Conservation (phyloP, 441 rosid genomes). For the Erodium texanum region DNA sequence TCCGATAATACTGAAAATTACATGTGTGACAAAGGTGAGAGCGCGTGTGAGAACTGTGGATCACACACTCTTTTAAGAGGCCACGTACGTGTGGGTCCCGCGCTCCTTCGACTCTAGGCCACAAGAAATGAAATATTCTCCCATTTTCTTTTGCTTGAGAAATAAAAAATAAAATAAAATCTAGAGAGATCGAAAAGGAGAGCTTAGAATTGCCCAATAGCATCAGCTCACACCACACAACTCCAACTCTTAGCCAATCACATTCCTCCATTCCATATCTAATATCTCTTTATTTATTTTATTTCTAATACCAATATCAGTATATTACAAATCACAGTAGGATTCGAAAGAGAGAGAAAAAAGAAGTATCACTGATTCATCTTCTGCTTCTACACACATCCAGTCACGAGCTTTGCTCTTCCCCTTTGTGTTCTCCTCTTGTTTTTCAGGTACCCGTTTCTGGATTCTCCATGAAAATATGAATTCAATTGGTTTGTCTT, state of each 20-base stretch:
- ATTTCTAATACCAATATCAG: background rate
- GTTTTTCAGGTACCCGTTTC: background rate
- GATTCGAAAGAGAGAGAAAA: background rate
- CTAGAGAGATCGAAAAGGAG: background rate
- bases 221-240: background rate
- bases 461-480: background rate
- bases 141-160: background rate
- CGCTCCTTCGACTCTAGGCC: background rate
- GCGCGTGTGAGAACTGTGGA: background rate
- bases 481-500: background rate
- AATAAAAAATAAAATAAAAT: no score
- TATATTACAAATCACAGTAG: background rate
- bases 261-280: background rate
- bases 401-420: background rate
- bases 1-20: background rate
- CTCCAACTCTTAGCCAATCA: background rate
- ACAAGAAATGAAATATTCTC: background rate
- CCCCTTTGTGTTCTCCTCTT: background rate
- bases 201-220: background rate
- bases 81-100: background rate
- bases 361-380: background rate
- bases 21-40: background rate
- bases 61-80: background rate
- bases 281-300: background rate
- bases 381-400: background rate